Evolutionary conservation across 202 grass and related monocot genomes (phyloP).

Genomic region (Zoysia matrella): DNA sequence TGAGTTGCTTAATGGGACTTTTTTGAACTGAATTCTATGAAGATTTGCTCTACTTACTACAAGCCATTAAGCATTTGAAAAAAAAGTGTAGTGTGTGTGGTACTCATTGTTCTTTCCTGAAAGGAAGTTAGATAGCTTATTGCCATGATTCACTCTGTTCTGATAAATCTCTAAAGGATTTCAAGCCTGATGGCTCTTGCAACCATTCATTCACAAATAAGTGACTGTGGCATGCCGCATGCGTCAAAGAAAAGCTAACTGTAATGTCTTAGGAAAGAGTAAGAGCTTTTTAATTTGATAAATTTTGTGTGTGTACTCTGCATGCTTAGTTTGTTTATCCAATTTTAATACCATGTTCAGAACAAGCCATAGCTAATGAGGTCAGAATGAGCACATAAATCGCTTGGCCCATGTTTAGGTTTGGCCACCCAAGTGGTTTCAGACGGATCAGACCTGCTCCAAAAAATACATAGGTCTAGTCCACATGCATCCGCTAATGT

Average conservation of each 20-base stretch:
- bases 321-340: slow-evolving; percentile 21
- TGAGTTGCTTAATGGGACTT: slow-evolving; percentile 51
- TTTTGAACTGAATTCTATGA: slow-evolving; percentile 24
- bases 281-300: not conserved
- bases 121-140: slow-evolving; percentile 27
- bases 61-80: slow-evolving; percentile 29
- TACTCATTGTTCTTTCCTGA: slow-evolving; percentile 23
- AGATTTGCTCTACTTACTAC: slow-evolving; percentile 8
- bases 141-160: slow-evolving; percentile 20
- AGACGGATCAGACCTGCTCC: not conserved
- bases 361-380: slow-evolving; percentile 6
- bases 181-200: slow-evolving; percentile 1
- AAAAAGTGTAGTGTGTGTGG: not conserved
- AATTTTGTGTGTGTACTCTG: not conserved
- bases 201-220: slow-evolving; percentile 3
- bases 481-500: slow-evolving; percentile 19
- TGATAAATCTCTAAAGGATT: slow-evolving; percentile 28
- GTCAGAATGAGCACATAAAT: not conserved
- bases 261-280: slow-evolving; percentile 12
- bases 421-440: slow-evolving; percentile 1
- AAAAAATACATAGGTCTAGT: slow-evolving; percentile 26
- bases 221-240: not conserved
- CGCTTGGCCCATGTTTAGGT: slow-evolving; percentile 9
- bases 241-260: slow-evolving; percentile 5
- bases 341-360: slow-evolving; percentile 23